Base-by-base conservation (phyloP, 2,329 filamentous ascomycete species). In the Calonectria hawksworthii region DNA sequence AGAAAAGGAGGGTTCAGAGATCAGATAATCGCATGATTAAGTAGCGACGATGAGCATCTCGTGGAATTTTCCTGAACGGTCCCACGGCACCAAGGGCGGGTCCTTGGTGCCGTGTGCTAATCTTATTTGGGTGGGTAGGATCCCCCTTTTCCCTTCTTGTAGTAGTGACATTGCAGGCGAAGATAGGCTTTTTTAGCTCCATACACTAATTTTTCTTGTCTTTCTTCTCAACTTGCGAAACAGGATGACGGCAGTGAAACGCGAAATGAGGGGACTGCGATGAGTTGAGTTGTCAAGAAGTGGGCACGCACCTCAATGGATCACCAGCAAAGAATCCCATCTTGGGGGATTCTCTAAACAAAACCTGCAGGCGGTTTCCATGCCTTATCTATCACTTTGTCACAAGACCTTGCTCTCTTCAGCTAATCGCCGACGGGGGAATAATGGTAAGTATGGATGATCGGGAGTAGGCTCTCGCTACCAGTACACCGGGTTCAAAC, bases 91-190 rank as follows among this genome's bases (percentile, higher is more conserved):
- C 36, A 28, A 41, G 21, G 56, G 34, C n/a, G 26, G 36, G 56
- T 11, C 34, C 56, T 38, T 28, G 34, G n/a, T 28, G 14, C 23
- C 23, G 23, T 63, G 13, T 18, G 23, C 21, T 63, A 63, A 63
- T 63, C 56, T 63, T 63, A 63, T 41, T 63, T 63, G 38, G 56
- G 56, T 63, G 36, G 56, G 26, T 41, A 63, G 34, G 3, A 18
- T 63, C 6, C 34, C 56, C 56, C 56, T 21, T 63, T 63, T 41
- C 56, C 56, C 9, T 28, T 28, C 56, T 63, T 1, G 56, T 63
- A 23, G 32, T 63, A 41, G 56, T 14, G 26, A 18, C 56, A 63
- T 63, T 28, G 9, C 56, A 41, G 10, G 34, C 23, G 23, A 38
- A 1, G 18, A 36, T 7, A 56, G n/a, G 13, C 32, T 61, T 61